phyloP scores from a whole-genome alignment of 331 rosid species.

The Erythrophleum ivorense region DNA sequence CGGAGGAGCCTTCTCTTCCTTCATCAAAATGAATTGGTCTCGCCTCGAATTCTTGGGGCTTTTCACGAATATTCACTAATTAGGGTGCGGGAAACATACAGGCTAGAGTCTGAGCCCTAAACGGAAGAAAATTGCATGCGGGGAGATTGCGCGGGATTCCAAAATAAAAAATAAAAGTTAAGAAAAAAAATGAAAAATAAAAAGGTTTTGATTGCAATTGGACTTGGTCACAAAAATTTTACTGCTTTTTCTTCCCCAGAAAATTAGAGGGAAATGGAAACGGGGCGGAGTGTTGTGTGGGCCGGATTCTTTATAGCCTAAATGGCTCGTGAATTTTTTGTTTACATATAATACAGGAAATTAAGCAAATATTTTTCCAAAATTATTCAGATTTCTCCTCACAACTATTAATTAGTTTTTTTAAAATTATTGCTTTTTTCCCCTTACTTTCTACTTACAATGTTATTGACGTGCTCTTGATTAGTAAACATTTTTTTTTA shows the following conservation, averaged over 20 bases:
- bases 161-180: constrained; percentile 21
- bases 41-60: constrained; percentile 38
- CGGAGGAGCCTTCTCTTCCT: constrained; percentile 44
- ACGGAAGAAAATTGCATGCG: constrained; percentile 10
- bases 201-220: constrained; percentile 42
- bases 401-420: too few relatives aligned
- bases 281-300: constrained; percentile 39
- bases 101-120: constrained; percentile 45
- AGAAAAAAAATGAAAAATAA: not conserved
- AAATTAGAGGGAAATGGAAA: constrained; percentile 35
- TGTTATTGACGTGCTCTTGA: too few relatives aligned
- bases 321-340: not conserved
- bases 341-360: not conserved
- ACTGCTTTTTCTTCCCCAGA: constrained; percentile 48
- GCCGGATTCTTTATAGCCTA: constrained; percentile 42
- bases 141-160: constrained; percentile 54
- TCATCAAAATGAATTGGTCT: constrained; percentile 44
- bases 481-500: too few relatives aligned
- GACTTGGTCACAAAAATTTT: constrained; percentile 40
- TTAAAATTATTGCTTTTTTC: too few relatives aligned
- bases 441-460: too few relatives aligned
- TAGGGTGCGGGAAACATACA: constrained; percentile 36
- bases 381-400: not conserved
- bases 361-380: not conserved
- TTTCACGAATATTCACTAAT: constrained; percentile 41